Evolutionary conservation across 257 asterid species (phyloP), one percentile per base, ranked within the genome.

Genomic region (Jacaranda mimosifolia): DNA sequence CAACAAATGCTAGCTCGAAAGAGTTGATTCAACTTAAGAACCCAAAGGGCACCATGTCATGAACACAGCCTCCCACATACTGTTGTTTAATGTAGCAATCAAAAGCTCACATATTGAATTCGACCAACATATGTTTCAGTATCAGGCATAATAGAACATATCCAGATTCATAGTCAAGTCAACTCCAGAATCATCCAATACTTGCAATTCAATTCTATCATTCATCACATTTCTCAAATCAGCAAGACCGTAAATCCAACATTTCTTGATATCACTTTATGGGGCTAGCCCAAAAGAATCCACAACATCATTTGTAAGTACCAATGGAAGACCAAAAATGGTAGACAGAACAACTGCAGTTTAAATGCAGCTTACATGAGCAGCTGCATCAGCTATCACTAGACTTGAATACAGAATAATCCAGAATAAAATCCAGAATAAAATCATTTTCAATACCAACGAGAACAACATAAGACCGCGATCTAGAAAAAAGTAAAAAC

Each of bases 321-420:
- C 32, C 46, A 21, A 17, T 17, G 58, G 15, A 56, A 42, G 32
- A 26, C 64, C 63, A 66, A 76, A 57, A 49, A 14, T 26, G 32
- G 43, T 71, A 72, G 26, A 40, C 15, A 40, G 46, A 55, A 51
- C 10, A 21, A 12, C 59, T 71, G 43, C 39, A 39, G 26, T 17
- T 26, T 2, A 60, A 55, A 64, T 19, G 15, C 69, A 52, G 84
- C 84, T 91, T 83, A 86, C 84, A 72, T 83, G 91, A 70, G 85
- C 89, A 68, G 89, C 65, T 38, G 88, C 86, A 84, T 87, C 93
- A 13, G 13, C 45, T 46, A 26, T 45, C 53, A 46, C 9, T 4
- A 48, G 57, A 45, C 68, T 26, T 5, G 46, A 49, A 26, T 58
- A 51, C 65, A 52, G 58, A 39, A 58, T 40, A 17, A 80, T 13